Base-by-base conservation (phyloP, 257 asterid species). In the Scutellaria galericulata region DNA sequence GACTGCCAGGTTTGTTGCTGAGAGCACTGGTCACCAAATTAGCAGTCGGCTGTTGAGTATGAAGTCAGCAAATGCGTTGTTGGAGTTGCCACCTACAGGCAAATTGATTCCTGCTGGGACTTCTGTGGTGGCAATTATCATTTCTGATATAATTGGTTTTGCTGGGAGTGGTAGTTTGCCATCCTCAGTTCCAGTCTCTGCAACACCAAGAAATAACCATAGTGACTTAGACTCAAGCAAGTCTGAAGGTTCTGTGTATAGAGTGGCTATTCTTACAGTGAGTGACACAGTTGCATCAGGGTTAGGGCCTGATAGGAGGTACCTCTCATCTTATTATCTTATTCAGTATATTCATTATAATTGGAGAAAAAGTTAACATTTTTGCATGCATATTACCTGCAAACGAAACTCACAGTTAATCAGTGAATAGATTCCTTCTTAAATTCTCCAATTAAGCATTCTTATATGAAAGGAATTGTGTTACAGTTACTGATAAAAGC, bases 21-120 rank as follows among this genome's bases (percentile, higher is more conserved):
- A 89, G 87, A 94, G 97, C 86, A 91, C 97, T 13, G 99, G 97
- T 9, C 88, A 84, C 75, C 99, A 91, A 83, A 76, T 79, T 68
- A 94, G 99, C 76, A 94, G 97, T 70, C 90, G 97, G 40, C 97
- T 94, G 31, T 80, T 89, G 79, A 89, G 96, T 81, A 91, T 94
- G 97, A 94, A 86, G 82, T 89, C 96, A 48, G 97, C 99, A 67
- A 94, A 89, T 84, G 95, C 96, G 55, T 89, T 94, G 61, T 74
- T 94, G 81, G 95, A 75, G 81, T 79, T 94, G 76, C 97, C 96
- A 50, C 87, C 95, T 22, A 82, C 90, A 51, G 85, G 89, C 77
- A 67, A 79, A 80, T 54, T 83, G 71, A 58, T 91, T 62, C 86
- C 95, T 61, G 87, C 90, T 51, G 99, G 97, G 57, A 82, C 89